Conservation (phyloP, 768 basidiomycete genomes). For the Mycena pura region DNA sequence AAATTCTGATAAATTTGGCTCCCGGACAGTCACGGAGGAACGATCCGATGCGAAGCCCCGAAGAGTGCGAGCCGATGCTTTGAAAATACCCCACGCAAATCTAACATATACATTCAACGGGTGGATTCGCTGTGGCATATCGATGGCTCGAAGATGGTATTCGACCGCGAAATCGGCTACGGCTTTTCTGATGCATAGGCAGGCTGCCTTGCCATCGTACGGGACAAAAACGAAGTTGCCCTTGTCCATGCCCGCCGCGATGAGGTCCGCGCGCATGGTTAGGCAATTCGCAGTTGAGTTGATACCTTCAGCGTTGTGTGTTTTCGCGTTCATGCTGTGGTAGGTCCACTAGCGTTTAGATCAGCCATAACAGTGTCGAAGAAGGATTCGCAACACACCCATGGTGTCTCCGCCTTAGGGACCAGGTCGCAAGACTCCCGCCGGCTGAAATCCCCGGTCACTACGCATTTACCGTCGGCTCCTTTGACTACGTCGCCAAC, state of each 20-base stretch:
- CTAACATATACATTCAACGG: not conserved
- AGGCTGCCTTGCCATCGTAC: not conserved
- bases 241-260: not conserved
- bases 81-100: not conserved
- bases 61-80: too few relatives aligned
- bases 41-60: too few relatives aligned
- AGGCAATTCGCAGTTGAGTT: not conserved
- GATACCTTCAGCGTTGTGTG: not conserved
- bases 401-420: not conserved
- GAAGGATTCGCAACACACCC: not conserved
- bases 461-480: not conserved
- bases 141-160: not conserved
- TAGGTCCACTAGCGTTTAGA: not conserved
- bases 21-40: too few relatives aligned
- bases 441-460: not conserved
- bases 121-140: not conserved
- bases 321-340: not conserved
- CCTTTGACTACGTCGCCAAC: not conserved
- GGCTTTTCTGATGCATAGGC: not conserved
- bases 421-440: not conserved
- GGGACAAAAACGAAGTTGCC: not conserved
- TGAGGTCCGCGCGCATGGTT: not conserved
- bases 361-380: not conserved
- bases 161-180: not conserved
- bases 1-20: too few relatives aligned